Percentiles rank a stretch among this genome's conserved stretches.
phyloP scores from a whole-genome alignment of 768 basidiomycete species.

The Agaricus blazei region DNA sequence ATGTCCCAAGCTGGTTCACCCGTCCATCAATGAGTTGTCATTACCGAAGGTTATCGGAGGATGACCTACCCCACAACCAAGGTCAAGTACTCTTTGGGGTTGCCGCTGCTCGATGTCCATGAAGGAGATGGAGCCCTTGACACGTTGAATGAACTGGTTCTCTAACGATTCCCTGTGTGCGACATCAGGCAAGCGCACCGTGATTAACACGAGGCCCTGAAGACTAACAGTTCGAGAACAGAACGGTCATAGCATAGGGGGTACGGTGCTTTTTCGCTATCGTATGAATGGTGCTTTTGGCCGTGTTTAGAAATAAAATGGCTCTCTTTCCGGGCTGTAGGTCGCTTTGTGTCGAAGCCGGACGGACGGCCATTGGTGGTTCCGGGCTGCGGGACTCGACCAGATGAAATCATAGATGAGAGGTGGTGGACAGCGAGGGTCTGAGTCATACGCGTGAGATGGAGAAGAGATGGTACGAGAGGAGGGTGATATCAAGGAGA shows the following conservation, averaged over 20 bases:
- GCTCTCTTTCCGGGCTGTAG: constrained; percentile 43
- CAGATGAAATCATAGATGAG: constrained; percentile 7
- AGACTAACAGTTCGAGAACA: constrained; percentile 62
- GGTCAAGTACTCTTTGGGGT: constrained; percentile 52
- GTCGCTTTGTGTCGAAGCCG: constrained; percentile 32
- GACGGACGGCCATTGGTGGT: constrained; percentile 12
- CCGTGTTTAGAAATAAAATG: constrained; percentile 58
- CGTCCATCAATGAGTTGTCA: neutral
- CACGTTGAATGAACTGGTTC: constrained; percentile 40
- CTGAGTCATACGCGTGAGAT: neutral
- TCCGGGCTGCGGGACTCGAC: neutral
- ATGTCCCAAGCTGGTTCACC: constrained; percentile 50
- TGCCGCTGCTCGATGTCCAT: constrained; percentile 52
- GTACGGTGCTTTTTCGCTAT: constrained; percentile 75
- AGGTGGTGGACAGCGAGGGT: constrained; percentile 1
- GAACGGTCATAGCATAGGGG: constrained; percentile 67
- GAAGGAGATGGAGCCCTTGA: constrained; percentile 55
- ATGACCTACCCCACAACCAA: constrained; percentile 64
- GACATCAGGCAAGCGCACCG: neutral
- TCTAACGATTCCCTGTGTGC: constrained; percentile 50
- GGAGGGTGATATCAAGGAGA: neutral
- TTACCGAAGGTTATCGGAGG: neutral
- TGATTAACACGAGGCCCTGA: neutral
- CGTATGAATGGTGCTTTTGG: constrained; percentile 60
- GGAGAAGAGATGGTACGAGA: neutral